Evolutionary conservation across 495 filamentous ascomycete genomes (phyloP), one percentile per base, ranked within the genome.

Genomic region (Neurospora sp.): DNA sequence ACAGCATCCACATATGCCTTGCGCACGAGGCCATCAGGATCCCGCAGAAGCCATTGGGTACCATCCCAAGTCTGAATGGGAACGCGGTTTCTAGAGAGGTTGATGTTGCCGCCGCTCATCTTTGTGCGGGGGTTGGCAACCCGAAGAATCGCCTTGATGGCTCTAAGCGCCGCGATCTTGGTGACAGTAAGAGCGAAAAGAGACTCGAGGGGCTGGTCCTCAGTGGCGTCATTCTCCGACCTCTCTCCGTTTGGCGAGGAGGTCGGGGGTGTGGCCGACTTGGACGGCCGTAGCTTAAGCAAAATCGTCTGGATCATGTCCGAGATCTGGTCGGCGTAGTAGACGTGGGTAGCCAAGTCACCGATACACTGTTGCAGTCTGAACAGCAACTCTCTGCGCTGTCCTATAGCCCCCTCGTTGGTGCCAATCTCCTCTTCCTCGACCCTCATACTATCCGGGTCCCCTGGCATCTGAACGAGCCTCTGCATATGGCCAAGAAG

Each of bases 251-350:
- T 76, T 9, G 79, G 82, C 38, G 77, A 69, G 72, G 80, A 80
- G 74, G 83, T 77, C 77, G 86, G 39, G 73, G 78, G 77, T 77
- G 82, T 76, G 80, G 78, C 74, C 5, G 86, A 83, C 37, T 78
- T 75, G 9, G 85, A 83, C 7, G 93, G 92, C 76, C 91, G 94
- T 42, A 97, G 87, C 42, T 92, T 90, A 36, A 86, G 82, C 37
- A 98, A 83, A 54, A 98, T 90, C 0, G 92, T 88, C 3, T 89
- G 86, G 69, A 97, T 90, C 92, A 97, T 97, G 78, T 98, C 94
- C 4, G 91, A 89, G 69, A 98, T 92, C 78, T 98, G 94, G 74
- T 98, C 94, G 2, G 92, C 91, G 80, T 98, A 98, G 81, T 98
- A 98, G 17, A 95, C 90, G 79, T 98, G 94, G 1, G 92, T 97